Conservation (phyloP, 306 rosid species). For the Pterocarpus santalinus region DNA sequence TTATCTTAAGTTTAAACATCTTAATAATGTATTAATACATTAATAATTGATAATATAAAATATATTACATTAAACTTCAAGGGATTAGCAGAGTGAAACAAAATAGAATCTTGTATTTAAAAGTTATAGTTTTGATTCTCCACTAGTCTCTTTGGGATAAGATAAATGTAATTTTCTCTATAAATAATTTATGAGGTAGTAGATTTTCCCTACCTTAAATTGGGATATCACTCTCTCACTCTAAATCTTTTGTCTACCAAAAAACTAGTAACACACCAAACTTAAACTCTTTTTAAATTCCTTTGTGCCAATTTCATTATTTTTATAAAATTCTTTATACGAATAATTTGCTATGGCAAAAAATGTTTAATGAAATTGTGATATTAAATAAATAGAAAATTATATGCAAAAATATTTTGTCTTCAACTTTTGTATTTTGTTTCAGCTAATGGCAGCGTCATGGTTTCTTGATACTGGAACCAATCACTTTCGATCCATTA, state of each 20-base stretch:
- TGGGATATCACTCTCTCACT: too few species aligned
- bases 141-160: too few species aligned
- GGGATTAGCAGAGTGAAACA: too few species aligned
- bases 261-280: not conserved
- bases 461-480: not conserved
- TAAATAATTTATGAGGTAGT: too few species aligned
- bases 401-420: constrained; percentile 1
- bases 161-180: too few species aligned
- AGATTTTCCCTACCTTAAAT: too few species aligned
- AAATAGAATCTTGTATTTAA: too few species aligned
- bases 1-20: not conserved
- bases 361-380: not conserved
- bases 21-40: not conserved
- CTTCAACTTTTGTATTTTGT: constrained; percentile 5
- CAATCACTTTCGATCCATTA: constrained; percentile 8
- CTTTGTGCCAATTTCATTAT: not conserved
- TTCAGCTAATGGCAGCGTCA: not conserved
- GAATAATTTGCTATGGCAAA: too few species aligned
- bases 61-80: not conserved
- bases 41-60: not conserved
- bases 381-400: not conserved
- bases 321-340: not conserved
- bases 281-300: not conserved
- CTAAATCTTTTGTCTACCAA: too few species aligned
- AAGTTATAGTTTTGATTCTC: too few species aligned